These are phyloP conservation scores for Groenewaldozyma salmanticensis DNA, from an alignment of 805 yeast species.

Conservation along the genomic window DNA sequence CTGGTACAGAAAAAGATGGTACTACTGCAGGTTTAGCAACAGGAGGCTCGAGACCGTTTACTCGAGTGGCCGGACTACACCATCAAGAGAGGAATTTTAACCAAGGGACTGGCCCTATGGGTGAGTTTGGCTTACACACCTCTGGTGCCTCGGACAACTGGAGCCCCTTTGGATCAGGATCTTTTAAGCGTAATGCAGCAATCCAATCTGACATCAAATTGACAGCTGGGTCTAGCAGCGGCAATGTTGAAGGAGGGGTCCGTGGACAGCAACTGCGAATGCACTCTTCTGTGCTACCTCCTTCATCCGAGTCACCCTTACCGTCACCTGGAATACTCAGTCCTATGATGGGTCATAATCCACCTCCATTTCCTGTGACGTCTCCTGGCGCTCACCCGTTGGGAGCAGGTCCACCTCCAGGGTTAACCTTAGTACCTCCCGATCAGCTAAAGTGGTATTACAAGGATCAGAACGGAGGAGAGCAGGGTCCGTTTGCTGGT, in stretches of 20 bases:
- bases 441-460: slow-evolving; percentile 56
- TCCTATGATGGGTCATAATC: neutral
- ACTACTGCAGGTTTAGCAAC: neutral
- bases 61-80: neutral
- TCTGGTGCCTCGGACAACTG: neutral
- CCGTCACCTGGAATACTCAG: neutral
- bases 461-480: slow-evolving; percentile 56
- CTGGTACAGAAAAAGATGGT: too few species aligned
- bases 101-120: neutral
- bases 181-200: neutral
- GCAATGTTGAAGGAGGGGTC: too few species aligned
- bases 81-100: neutral
- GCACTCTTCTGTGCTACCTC: neutral
- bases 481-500: slow-evolving; percentile 79
- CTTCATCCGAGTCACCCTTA: neutral
- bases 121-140: neutral
- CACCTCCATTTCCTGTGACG: neutral
- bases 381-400: neutral
- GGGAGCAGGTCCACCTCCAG: slow-evolving; percentile 13
- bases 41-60: neutral
- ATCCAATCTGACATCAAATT: too few species aligned
- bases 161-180: slow-evolving; percentile 3
- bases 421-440: slow-evolving; percentile 26
- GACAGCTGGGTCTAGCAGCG: too few species aligned
- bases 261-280: neutral